Evolutionary conservation across 2,329 filamentous ascomycete species (phyloP), one percentile per base, ranked within the genome.

Genomic region (Colletotrichum gigasporum): DNA sequence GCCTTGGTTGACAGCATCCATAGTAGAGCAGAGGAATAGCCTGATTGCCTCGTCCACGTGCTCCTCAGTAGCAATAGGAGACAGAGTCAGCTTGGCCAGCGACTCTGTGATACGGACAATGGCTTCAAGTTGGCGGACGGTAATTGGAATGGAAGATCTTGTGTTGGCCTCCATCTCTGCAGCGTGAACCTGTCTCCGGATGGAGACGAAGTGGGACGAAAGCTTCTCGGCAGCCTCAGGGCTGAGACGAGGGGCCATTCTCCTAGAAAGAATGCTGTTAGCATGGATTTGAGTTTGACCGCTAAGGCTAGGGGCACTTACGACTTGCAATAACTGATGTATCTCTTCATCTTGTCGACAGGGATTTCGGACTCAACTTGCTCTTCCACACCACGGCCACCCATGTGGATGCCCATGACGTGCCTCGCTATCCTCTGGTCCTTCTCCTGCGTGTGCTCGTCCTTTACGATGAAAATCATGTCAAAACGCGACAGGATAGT

Each of bases 401-500:
- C 93, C 92, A 97, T 98, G 72, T 98, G 95, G 68, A 99, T 94
- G 45, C 91, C 90, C 90, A 99, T 97, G 74, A 99, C 95, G 86
- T 99, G 96, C 74, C 91, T 95, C 11, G 96, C 96, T 73, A 99
- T 98, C 4, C 86, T 90, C 81, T 97, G 93, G 74, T 99, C 96
- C 72, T 95, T 92, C 61, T 88, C 90, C 44, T 93, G 87, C 67
- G 95, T 93, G 76, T 99, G 96, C 67, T 97, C 94, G 76, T 99
- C 96, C 71, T 92, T 93, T 67, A 99, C 95, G 69, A 99, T 97
- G 82, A 98, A 99, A 69, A 99, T 98, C 93, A 99, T 97, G 78
- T 99, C 96, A 76, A 99, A 99, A 86, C 96, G 92, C 2, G 95
- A 98, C 69, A 99, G 76, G 72, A 99, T 98, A 3, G 96, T 99